Base-by-base conservation (phyloP, 2,329 filamentous ascomycete species). In the Penicillium sp. region DNA sequence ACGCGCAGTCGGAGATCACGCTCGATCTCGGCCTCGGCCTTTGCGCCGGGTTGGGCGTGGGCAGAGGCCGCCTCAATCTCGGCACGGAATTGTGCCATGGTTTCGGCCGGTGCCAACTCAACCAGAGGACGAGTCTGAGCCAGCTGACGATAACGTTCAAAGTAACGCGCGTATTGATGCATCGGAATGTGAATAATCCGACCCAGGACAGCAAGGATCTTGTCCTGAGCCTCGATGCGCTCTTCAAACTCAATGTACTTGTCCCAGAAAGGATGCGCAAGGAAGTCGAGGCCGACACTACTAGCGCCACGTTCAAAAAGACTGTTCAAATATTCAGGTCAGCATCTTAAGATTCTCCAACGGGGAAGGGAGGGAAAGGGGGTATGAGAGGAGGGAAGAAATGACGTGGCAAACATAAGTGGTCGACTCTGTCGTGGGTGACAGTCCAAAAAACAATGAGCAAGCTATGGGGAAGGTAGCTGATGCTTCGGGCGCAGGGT, bases 191-290 rank as follows among this genome's bases (percentile, higher is more conserved):
- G 83, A 48, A 96, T 88, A 50, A 96, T 82, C 48, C 92, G 89
- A 55, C 81, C 81, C 46, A 96, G 81, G 50, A 99, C 90, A 36
- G 83, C 84, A 63, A 95, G 95, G 48, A 96, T 89, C 64, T 85
- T 90, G 57, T 95, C 89, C 13, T 87, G 83, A 0, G 88, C 85
- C 65, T 96, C 91, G 55, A 92, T 80, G 1, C 92, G 88, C 69
- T 96, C 92, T 70, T 97, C 94, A 65, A 95, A 97, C 69, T 97
- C 94, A 58, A 99, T 84, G 67, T 96, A 99, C 74, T 96, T 97
- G 73, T 99, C 94, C 94, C 94, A 99, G 76, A 99, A 96, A 1
- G 91, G 91, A 69, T 96, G 91, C 2, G 92, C 88, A 27, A 96
- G 80, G 68, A 96, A 99, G 73, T 99, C 94, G 16, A 97, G 81